Conservation (phyloP, 352 stramenopile genomes). For the Pythium aquatile region DNA sequence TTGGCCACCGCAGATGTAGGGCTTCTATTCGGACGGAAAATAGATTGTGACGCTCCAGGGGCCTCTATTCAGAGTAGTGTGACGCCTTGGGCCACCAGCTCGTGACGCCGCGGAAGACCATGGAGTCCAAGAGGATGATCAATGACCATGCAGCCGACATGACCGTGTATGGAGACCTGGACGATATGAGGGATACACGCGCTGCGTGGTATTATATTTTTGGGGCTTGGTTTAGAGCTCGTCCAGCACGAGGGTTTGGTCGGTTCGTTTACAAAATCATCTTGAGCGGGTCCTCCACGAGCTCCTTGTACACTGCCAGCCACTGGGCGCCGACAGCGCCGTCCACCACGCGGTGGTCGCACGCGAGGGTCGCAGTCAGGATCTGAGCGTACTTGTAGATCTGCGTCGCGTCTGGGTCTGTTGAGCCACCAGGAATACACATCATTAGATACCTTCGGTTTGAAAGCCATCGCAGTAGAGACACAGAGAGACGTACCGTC, state of each 20-base stretch:
- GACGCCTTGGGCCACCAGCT: constrained; percentile 1
- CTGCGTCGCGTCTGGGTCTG: constrained; percentile 69
- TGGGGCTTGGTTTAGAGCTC: neutral
- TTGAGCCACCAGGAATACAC: constrained; percentile 24
- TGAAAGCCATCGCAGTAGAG: neutral
- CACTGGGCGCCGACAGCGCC: constrained; percentile 96
- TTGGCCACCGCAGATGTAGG: neutral
- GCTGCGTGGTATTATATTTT: constrained; percentile 6
- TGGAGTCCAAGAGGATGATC: neutral
- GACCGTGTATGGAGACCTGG: too few species aligned
- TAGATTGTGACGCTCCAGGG: neutral
- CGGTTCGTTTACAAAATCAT: constrained; percentile 91
- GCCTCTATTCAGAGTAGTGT: constrained; percentile 13
- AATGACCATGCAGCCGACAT: neutral
- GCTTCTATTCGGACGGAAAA: neutral
- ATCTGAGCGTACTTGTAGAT: constrained; percentile 91
- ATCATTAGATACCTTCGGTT: neutral
- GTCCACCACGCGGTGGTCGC: constrained; percentile 98
- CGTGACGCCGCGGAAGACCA: constrained; percentile 11
- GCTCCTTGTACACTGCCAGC: constrained; percentile 94
- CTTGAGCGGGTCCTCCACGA: constrained; percentile 96
- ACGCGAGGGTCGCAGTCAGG: constrained; percentile 95
- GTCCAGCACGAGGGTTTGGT: neutral
- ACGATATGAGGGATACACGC: neutral
- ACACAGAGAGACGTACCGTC: constrained; percentile 35